Evolutionary conservation across 1,139 yeast species (phyloP).

Genomic region (Yamadazyma sp.): DNA sequence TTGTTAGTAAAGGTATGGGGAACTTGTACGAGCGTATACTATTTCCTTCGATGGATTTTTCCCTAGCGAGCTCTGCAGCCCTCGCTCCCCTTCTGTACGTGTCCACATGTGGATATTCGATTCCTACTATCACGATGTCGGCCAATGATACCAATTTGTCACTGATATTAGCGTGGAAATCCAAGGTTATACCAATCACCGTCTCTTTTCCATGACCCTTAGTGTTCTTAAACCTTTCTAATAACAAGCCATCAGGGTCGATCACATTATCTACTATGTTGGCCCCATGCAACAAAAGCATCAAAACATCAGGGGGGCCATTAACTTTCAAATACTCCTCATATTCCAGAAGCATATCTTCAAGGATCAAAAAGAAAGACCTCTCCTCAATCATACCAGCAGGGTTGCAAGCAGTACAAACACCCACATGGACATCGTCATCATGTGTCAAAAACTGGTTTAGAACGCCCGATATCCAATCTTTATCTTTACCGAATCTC

Average conservation of each 20-base stretch:
- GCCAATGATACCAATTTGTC: slow-evolving; percentile 4
- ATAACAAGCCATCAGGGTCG: slow-evolving; percentile 10
- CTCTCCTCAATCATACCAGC: slow-evolving; percentile 10
- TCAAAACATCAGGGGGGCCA: slow-evolving; percentile 10
- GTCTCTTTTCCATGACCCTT: slow-evolving; percentile 5
- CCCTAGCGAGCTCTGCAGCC: slow-evolving; percentile 5
- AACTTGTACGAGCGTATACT: not conserved
- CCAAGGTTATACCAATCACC: slow-evolving; percentile 9
- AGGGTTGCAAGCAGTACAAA: slow-evolving; percentile 12
- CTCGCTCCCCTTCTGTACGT: slow-evolving; percentile 7
- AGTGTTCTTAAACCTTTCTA: slow-evolving; percentile 4
- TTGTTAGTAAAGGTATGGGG: slow-evolving; percentile 1
- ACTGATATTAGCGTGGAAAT: slow-evolving; percentile 12
- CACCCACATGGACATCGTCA: slow-evolving; percentile 8
- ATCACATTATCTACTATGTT: slow-evolving; percentile 9
- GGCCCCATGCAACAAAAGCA: slow-evolving; percentile 11
- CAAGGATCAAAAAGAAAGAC: slow-evolving; percentile 5
- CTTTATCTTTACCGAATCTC: slow-evolving; percentile 8
- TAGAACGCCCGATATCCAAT: slow-evolving; percentile 9
- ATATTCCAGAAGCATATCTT: slow-evolving; percentile 9
- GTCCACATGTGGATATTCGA: slow-evolving; percentile 11
- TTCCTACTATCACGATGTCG: slow-evolving; percentile 9
- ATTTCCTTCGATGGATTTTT: not conserved
- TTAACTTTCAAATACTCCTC: slow-evolving; percentile 4
- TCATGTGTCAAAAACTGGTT: not conserved